Base-by-base conservation (phyloP, 78 protist species). In the Chrysochromulina tobinii region DNA sequence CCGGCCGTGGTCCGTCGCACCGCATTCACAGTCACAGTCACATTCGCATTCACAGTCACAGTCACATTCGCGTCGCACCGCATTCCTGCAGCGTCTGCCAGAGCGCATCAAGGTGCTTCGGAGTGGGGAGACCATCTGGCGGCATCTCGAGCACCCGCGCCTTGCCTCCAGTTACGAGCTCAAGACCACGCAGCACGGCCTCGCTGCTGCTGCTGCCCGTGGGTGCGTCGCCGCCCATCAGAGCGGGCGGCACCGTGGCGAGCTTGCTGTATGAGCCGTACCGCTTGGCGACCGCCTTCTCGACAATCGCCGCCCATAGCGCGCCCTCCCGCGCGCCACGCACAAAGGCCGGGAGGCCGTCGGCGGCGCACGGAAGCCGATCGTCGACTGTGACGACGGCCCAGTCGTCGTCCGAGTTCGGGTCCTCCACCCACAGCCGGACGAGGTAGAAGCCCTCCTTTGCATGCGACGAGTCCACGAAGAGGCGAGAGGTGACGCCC, bases 271-370 rank as follows among this genome's bases (percentile, higher is more conserved):
- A 85, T 1, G 83, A 3, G 69, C 89, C 89, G 55, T 38, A 66
- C 7, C 0, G 15, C 73, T 85, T 85, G n/a, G 89, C 89, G 55
- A 21, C 15, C n/a, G 89, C 89, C 89, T 85, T 85, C 55, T 85
- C 89, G 57, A 61, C 25, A 67, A 85, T 21, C 38, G 6, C 0
- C 81, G 61, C 77, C 89, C 89, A 85, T 57, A 85, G 17, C 23
- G 11, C 89, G 67, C 50, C 18, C 12, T 7, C 57, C 51, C 17
- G 57, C 25, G 15, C 15, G 58, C 59, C 12, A 12, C 89, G 51
- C 38, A 50, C 48, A n/a, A 85, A 85, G 25, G 7, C 3, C 3
- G 89, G 89, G 12, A 0, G 55, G 77, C 89, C 81, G 55, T 8
- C 9, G n/a, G 55, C 55, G 55, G 4, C 89, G 89, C 89, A 85